phyloP scores from a whole-genome alignment of 2,329 filamentous ascomycete species.

The Chaetomium sp. region DNA sequence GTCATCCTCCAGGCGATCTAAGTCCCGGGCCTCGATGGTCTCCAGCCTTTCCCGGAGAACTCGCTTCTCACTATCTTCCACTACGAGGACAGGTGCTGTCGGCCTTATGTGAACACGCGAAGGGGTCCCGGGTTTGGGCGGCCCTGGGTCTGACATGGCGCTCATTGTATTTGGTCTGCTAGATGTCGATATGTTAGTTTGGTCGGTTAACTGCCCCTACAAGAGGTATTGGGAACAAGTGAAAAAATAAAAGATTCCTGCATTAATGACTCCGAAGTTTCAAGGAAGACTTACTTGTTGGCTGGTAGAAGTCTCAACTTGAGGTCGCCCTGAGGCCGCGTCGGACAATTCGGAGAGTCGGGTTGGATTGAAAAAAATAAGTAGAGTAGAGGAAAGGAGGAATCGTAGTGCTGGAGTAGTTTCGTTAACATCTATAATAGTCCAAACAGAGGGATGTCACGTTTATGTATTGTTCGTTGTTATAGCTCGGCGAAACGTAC shows the following conservation, averaged over 20 bases:
- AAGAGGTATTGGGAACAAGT: not conserved
- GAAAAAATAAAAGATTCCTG: not conserved
- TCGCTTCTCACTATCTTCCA: not conserved
- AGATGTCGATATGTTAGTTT: not conserved
- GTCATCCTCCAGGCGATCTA: not conserved
- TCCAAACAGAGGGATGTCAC: not conserved
- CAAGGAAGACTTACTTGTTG: too few relatives aligned
- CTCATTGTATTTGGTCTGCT: not conserved
- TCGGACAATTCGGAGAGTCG: not conserved
- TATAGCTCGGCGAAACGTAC: not conserved
- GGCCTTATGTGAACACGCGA: not conserved
- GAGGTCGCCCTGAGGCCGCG: too few relatives aligned
- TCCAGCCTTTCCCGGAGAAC: not conserved
- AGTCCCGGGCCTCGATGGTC: not conserved
- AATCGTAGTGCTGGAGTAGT: not conserved
- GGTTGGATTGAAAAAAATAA: not conserved
- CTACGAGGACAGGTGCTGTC: not conserved
- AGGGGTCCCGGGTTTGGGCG: not conserved
- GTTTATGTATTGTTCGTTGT: not conserved
- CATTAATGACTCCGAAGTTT: too few relatives aligned
- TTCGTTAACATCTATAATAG: not conserved
- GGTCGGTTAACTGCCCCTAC: not conserved
- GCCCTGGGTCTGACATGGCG: not conserved
- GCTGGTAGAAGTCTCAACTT: too few relatives aligned
- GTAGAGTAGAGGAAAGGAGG: not conserved